phyloP scores from a whole-genome alignment of 495 filamentous ascomycete species.

The Cladorrhinum samala region DNA sequence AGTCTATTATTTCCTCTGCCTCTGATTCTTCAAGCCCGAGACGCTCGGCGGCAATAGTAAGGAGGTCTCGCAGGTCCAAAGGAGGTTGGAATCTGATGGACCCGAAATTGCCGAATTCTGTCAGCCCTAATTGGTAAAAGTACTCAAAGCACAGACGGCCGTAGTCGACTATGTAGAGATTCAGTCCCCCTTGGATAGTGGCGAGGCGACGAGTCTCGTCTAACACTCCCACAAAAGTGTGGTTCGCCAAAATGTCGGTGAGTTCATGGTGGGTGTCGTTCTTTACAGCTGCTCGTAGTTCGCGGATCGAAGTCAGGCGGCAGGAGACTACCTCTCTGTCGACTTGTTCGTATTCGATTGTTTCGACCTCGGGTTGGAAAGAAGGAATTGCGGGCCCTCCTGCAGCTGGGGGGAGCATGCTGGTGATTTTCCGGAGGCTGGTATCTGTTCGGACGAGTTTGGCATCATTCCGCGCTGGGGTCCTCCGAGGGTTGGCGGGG shows the following conservation, averaged over 20 bases:
- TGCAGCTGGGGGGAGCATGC: constrained; percentile 64
- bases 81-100: constrained; percentile 72
- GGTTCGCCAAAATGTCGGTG: constrained; percentile 81
- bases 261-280: constrained; percentile 82
- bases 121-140: constrained; percentile 95
- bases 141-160: constrained; percentile 81
- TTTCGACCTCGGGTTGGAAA: constrained; percentile 6
- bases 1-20: constrained; percentile 57
- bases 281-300: constrained; percentile 73
- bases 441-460: constrained; percentile 89
- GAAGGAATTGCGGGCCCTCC: constrained; percentile 7
- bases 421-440: constrained; percentile 87
- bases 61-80: constrained; percentile 61
- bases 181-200: constrained; percentile 89
- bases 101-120: constrained; percentile 95
- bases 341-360: constrained; percentile 59
- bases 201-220: constrained; percentile 81
- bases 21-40: constrained; percentile 47
- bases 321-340: constrained; percentile 63
- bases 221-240: constrained; percentile 90
- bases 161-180: constrained; percentile 91
- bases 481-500: constrained; percentile 20
- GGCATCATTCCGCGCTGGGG: constrained; percentile 68
- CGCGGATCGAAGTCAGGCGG: constrained; percentile 70
- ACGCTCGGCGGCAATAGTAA: constrained; percentile 62